Base-by-base conservation (phyloP, 73 alveolate species). In the Paramecium caudatum region DNA sequence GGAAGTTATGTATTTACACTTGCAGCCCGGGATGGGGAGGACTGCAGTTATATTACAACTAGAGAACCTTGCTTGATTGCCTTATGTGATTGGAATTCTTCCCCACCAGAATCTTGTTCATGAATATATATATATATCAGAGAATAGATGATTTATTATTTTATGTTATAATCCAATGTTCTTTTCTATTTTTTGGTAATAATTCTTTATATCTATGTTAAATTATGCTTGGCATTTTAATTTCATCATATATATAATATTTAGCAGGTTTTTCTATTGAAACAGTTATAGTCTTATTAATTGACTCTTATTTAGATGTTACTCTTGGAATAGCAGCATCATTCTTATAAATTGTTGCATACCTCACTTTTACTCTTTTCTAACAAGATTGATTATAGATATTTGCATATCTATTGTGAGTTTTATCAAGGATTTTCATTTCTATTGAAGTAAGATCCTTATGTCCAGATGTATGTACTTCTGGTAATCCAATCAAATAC, bases 341-440 rank as follows among this genome's bases (percentile, higher is more conserved):
- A 41, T 32, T 39, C 43, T 41, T 74, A 41, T 74, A 62, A 21
- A 74, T 74, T 13, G 88, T 74, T 9, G 69, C 88, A 43, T 41
- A 74, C 13, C 88, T 36, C 10, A 74, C 88, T 13, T 41, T 74
- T 1, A 74, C 68, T 39, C 45, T 74, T 10, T 45, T 39, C 23
- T 74, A 19, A 21, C 15, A 27, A 1, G 17, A 45, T 37, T 37
- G 4, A 74, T 74, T 74, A 4, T 74, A 74, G 3, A 74, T 74
- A 16, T 36, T 9, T 2, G 70, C 88, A 74, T 74, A 74, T 41
- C 69, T 37, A 4, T 37, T 16, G 15, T 41, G 88, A 37, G 69
- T 74, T 39, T 74, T 74, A 74, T 74, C 88, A 6, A 41, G 47
- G 7, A 45, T 25, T 8, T 25, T 16, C 65, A 74, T 12, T 43